Conservation (phyloP, 1,139 yeast genomes). For the Hansenula sp. region DNA sequence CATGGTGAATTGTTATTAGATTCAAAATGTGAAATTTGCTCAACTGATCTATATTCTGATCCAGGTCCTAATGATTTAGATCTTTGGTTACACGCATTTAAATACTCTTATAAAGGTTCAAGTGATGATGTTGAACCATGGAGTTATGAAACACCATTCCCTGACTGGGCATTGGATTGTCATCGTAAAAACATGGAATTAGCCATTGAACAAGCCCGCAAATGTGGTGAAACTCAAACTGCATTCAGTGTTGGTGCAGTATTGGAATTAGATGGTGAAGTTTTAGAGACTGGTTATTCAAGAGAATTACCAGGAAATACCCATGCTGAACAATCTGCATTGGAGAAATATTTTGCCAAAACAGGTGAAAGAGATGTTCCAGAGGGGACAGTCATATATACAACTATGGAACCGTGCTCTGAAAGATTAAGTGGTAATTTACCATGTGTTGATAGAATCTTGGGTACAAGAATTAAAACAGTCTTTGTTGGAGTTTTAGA, state of each 20-base stretch:
- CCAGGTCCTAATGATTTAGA: constrained; percentile 86
- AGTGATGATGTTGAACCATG: constrained; percentile 40
- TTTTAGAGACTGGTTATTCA: constrained; percentile 79
- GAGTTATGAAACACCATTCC: constrained; percentile 76
- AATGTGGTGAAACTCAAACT: constrained; percentile 78
- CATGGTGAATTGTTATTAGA: constrained; percentile 60
- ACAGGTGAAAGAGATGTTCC: constrained; percentile 45
- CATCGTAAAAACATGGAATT: constrained; percentile 51
- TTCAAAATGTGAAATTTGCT: constrained; percentile 61
- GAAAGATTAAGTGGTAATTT: constrained; percentile 82
- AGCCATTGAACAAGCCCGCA: constrained; percentile 74
- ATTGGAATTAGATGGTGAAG: constrained; percentile 58
- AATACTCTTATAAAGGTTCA: constrained; percentile 50
- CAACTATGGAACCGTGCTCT: constrained; percentile 98
- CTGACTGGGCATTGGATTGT: constrained; percentile 78
- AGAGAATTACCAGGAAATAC: constrained; percentile 94
- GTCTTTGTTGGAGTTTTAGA: constrained; percentile 92
- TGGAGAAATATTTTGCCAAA: constrained; percentile 59
- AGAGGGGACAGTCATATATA: constrained; percentile 74
- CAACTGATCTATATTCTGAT: constrained; percentile 73
- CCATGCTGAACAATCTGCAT: constrained; percentile 95
- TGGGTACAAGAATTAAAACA: constrained; percentile 50
- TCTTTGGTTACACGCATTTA: constrained; percentile 86
- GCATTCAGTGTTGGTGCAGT: constrained; percentile 96
- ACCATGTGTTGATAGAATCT: constrained; percentile 82